phyloP scores from a whole-genome alignment of 2,329 filamentous ascomycete genomes.

The Sclerotinia borealis region DNA sequence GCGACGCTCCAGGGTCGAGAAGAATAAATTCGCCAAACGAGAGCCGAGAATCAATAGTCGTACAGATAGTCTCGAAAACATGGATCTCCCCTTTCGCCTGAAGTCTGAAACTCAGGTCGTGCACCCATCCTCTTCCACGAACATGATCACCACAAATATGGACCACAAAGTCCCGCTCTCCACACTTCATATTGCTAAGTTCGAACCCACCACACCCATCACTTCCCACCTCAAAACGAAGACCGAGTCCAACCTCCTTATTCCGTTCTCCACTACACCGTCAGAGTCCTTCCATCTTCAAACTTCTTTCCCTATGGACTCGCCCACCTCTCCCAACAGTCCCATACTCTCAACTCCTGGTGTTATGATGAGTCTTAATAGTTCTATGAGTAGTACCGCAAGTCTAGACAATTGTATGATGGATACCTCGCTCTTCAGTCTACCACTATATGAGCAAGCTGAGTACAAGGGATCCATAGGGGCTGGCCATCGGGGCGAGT shows the following conservation, averaged over 20 bases:
- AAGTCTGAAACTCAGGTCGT: background rate
- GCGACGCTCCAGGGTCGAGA: slow-evolving; percentile 23
- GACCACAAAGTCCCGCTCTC: background rate
- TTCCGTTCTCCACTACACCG: background rate
- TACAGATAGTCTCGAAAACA: background rate
- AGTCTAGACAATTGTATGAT: background rate
- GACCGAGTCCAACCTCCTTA: background rate
- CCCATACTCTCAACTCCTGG: background rate
- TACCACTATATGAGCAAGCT: background rate
- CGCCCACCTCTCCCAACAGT: background rate
- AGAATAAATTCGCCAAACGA: slow-evolving; percentile 10
- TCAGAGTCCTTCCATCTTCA: background rate
- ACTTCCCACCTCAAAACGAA: background rate
- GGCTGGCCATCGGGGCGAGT: background rate
- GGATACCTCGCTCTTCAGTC: background rate
- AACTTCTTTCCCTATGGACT: background rate
- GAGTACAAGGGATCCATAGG: background rate
- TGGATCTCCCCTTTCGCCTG: background rate
- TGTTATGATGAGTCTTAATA: background rate
- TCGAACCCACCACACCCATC: background rate
- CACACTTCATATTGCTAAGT: background rate
- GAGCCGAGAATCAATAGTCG: slow-evolving; percentile 2
- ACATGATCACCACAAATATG: background rate
- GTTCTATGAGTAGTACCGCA: background rate
- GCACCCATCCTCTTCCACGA: background rate